Evolutionary conservation across 495 filamentous ascomycete genomes (phyloP).

Genomic region (Trichoderma asperelloides): DNA sequence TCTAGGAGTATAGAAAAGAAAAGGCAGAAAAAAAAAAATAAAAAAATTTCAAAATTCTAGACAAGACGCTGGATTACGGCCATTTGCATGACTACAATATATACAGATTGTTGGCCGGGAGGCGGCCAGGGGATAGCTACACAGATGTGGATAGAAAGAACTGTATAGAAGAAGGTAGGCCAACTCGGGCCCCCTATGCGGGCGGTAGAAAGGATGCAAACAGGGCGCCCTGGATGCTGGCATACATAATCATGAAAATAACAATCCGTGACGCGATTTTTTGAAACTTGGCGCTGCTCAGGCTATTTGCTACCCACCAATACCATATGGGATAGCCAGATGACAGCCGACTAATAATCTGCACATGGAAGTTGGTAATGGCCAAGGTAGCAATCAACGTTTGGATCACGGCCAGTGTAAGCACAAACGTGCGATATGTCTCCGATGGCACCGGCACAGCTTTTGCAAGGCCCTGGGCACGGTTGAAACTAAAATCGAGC

Average conservation of each 20-base stretch:
- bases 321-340: slow-evolving; percentile 90
- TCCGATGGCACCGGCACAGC: background rate
- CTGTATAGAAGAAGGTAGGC: background rate
- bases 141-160: too few relatives aligned
- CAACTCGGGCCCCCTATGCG: slow-evolving; percentile 38
- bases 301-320: slow-evolving; percentile 56
- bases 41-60: too few relatives aligned
- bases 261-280: slow-evolving; percentile 23
- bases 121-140: too few relatives aligned
- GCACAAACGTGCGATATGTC: slow-evolving; percentile 20
- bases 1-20: too few relatives aligned
- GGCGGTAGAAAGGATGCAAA: slow-evolving; percentile 93
- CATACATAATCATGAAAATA: slow-evolving; percentile 69
- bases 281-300: slow-evolving; percentile 19
- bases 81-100: too few relatives aligned
- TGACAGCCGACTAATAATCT: slow-evolving; percentile 83
- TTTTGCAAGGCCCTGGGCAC: background rate
- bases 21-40: too few relatives aligned
- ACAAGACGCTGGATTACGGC: too few relatives aligned
- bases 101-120: too few relatives aligned
- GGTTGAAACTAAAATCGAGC: background rate
- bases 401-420: slow-evolving; percentile 61
- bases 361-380: slow-evolving; percentile 75
- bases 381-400: slow-evolving; percentile 62
- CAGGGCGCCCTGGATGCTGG: slow-evolving; percentile 66